These are phyloP conservation scores for Sporothrix dimorphospora DNA, from an alignment of 2,329 filamentous ascomycete genomes.

Conservation along the genomic window DNA sequence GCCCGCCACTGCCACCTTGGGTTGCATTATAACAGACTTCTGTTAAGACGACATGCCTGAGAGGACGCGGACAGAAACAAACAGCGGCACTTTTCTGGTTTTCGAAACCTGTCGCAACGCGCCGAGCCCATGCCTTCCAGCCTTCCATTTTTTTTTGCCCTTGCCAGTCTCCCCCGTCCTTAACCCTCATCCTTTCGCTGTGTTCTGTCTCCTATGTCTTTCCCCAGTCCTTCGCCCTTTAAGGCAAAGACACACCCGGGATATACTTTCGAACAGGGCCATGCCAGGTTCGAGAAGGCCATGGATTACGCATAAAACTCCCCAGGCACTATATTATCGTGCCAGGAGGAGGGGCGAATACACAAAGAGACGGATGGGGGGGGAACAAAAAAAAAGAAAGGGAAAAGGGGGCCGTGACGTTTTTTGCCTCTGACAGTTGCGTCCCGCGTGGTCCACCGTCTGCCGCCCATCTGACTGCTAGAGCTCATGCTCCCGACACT, in stretches of 20 bases:
- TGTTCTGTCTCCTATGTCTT: neutral
- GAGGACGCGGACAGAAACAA: slow-evolving; percentile 4
- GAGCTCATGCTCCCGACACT: neutral
- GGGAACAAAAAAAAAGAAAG: neutral
- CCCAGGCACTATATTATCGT: neutral
- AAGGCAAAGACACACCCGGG: slow-evolving; percentile 1
- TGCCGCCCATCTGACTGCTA: neutral
- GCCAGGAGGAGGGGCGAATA: neutral
- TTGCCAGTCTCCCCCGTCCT: neutral
- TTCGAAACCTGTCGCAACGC: slow-evolving; percentile 26
- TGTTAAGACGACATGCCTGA: slow-evolving; percentile 19
- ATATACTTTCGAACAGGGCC: neutral
- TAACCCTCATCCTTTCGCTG: neutral
- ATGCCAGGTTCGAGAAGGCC: neutral
- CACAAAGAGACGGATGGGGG: neutral
- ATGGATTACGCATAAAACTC: neutral
- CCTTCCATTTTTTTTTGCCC: neutral
- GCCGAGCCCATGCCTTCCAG: neutral
- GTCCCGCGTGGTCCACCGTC: neutral
- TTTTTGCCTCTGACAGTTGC: neutral
- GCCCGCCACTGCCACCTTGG: slow-evolving; percentile 25
- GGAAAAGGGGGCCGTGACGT: neutral
- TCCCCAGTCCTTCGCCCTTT: neutral
- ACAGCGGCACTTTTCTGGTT: slow-evolving; percentile 25
- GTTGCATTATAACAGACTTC: slow-evolving; percentile 29